A percentile compares a stretch with the other conserved stretches of the same genome.
phyloP scores from a whole-genome alignment of 495 filamentous ascomycete species.

The Durotheca rogersii region DNA sequence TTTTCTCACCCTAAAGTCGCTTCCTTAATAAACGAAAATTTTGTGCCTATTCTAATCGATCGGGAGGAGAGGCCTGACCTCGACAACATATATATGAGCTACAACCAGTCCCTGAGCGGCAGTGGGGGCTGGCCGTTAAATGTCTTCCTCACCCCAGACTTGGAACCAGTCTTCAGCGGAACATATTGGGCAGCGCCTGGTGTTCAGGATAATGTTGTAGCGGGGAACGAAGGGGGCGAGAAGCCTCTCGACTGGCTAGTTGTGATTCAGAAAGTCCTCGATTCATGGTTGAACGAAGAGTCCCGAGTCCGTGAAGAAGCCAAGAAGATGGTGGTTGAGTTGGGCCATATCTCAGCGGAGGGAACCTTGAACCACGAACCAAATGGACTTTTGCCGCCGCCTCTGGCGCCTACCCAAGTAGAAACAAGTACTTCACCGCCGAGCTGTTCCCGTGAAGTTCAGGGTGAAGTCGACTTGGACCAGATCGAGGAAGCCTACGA shows the following conservation, averaged over 20 bases:
- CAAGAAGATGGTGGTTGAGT: slow-evolving; percentile 74
- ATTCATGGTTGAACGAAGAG: slow-evolving; percentile 84
- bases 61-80: slow-evolving; percentile 94
- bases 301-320: slow-evolving; percentile 76
- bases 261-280: slow-evolving; percentile 76
- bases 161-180: slow-evolving; percentile 92
- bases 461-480: slow-evolving; percentile 76
- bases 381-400: slow-evolving; percentile 13
- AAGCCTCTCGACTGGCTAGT: slow-evolving; percentile 52
- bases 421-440: slow-evolving; percentile 1
- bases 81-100: slow-evolving; percentile 98
- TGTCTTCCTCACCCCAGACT: slow-evolving; percentile 89
- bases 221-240: slow-evolving; percentile 25
- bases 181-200: slow-evolving; percentile 93
- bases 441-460: slow-evolving; percentile 31
- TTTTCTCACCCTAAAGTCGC: slow-evolving; percentile 84
- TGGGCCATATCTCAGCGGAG: slow-evolving; percentile 84
- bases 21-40: slow-evolving; percentile 76
- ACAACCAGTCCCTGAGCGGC: slow-evolving; percentile 89
- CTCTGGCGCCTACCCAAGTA: slow-evolving; percentile 2
- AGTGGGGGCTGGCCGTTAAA: slow-evolving; percentile 96
- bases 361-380: slow-evolving; percentile 63
- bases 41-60: slow-evolving; percentile 92
- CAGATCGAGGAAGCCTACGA: slow-evolving; percentile 86
- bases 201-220: slow-evolving; percentile 52